Conservation (phyloP, 1,284 basidiomycete genomes). For the Thelephora terrestris region DNA sequence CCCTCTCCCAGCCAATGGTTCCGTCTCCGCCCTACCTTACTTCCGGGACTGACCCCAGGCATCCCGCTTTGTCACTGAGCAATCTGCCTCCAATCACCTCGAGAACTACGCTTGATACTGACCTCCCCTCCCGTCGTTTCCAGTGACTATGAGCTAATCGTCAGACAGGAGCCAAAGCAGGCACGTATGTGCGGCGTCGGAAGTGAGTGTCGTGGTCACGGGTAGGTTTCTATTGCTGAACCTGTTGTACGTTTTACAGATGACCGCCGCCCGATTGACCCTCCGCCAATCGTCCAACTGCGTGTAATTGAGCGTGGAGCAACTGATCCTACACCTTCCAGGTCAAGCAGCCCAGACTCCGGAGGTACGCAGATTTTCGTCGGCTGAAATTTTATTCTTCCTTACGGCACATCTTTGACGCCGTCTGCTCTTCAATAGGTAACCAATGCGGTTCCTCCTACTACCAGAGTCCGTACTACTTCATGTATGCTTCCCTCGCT, state of each 20-base stretch:
- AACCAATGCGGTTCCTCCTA: slow-evolving; percentile 38
- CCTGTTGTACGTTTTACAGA: slow-evolving; percentile 34
- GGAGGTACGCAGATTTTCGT: not conserved
- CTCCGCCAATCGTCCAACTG: slow-evolving; percentile 93
- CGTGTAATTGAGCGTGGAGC: slow-evolving; percentile 68
- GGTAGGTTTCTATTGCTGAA: not conserved
- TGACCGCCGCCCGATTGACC: slow-evolving; percentile 90
- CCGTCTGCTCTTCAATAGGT: slow-evolving; percentile 9
- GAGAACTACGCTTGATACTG: not conserved
- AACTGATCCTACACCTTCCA: slow-evolving; percentile 16
- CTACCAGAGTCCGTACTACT: slow-evolving; percentile 87
- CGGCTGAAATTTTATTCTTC: not conserved
- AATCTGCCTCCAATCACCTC: slow-evolving; percentile 1
- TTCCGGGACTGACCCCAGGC: slow-evolving; percentile 7
- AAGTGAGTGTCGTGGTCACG: slow-evolving; percentile 37
- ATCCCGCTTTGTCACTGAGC: slow-evolving; percentile 1
- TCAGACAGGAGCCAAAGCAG: slow-evolving; percentile 84
- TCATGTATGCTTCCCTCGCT: slow-evolving; percentile 86
- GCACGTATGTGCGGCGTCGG: slow-evolving; percentile 91
- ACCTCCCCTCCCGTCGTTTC: slow-evolving; percentile 19
- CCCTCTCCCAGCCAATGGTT: not conserved
- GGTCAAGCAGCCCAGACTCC: slow-evolving; percentile 14
- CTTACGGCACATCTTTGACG: slow-evolving; percentile 4
- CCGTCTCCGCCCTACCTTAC: slow-evolving; percentile 6
- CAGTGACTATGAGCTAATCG: slow-evolving; percentile 76